These are phyloP conservation scores for Globisporangium recalcitrans DNA, from an alignment of 352 stramenopile genomes.

Conservation along the genomic window DNA sequence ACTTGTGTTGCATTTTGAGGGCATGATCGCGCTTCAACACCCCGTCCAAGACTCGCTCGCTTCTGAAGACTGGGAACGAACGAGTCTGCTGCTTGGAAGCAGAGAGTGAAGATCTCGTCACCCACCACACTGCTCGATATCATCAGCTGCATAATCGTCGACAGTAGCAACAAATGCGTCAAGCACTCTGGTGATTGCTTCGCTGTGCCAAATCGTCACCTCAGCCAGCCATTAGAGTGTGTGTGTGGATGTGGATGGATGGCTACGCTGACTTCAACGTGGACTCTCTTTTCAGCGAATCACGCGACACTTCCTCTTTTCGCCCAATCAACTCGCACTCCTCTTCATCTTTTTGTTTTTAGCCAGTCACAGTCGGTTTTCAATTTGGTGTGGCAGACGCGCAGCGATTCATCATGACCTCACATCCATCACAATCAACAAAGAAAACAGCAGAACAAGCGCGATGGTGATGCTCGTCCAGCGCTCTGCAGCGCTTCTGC, in stretches of 20 bases:
- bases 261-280: slow-evolving; percentile 5
- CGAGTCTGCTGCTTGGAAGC: neutral
- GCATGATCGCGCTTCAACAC: neutral
- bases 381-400: slow-evolving; percentile 1
- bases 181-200: neutral
- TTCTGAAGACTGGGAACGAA: neutral
- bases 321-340: neutral
- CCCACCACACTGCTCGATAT: neutral
- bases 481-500: slow-evolving; percentile 4
- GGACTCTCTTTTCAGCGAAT: slow-evolving; percentile 5
- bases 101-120: neutral
- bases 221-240: neutral
- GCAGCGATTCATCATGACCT: neutral
- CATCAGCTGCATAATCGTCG: neutral
- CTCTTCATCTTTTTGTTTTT: neutral
- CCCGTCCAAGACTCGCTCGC: neutral
- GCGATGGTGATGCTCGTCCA: slow-evolving; percentile 9
- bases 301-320: neutral
- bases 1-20: neutral
- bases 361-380: neutral
- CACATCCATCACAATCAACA: neutral
- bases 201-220: neutral
- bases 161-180: neutral
- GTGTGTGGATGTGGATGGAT: neutral
- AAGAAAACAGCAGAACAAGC: neutral